Evolutionary conservation across 345 rosid genomes (phyloP).

Genomic region (Eucalyptus coolabah): DNA sequence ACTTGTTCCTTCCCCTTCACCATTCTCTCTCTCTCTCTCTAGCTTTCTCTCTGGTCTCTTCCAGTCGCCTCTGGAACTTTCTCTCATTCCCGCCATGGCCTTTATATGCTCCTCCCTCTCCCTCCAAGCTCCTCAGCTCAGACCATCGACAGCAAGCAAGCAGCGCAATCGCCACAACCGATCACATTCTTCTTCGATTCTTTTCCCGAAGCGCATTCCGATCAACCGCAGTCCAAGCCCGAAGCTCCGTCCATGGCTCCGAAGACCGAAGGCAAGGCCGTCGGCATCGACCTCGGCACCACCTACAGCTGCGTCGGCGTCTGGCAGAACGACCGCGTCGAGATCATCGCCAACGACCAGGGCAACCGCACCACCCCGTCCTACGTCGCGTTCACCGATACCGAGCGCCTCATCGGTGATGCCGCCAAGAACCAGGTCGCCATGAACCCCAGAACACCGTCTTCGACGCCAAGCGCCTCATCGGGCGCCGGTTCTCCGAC

Average conservation of each 20-base stretch:
- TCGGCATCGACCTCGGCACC: conserved; percentile 13
- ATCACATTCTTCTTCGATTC: not conserved
- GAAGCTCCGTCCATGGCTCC: not conserved
- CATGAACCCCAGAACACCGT: conserved; percentile 14
- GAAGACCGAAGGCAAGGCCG: conserved; percentile 1
- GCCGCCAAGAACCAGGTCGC: conserved; percentile 22
- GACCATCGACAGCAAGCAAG: not conserved
- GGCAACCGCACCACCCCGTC: conserved; percentile 19
- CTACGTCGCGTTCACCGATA: conserved; percentile 19
- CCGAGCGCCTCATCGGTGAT: conserved; percentile 13
- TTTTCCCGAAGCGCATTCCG: not conserved
- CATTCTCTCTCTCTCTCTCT: not conserved
- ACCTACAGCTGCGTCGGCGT: conserved; percentile 18
- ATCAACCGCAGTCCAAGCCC: not conserved
- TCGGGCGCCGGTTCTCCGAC: conserved; percentile 9
- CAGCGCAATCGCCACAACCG: not conserved
- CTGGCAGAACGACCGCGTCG: conserved; percentile 14
- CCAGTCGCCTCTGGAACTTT: not conserved
- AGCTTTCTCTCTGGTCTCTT: not conserved
- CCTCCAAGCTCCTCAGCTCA: not conserved
- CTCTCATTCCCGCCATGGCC: not conserved
- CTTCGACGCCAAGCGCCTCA: conserved; percentile 12
- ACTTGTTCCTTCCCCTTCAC: not conserved
- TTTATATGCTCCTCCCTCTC: not conserved
- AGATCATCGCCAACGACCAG: conserved; percentile 18